A percentile compares a stretch with the other conserved stretches of the same genome.
Evolutionary conservation across 345 rosid genomes (phyloP).

Genomic region (Citrus reticulata): DNA sequence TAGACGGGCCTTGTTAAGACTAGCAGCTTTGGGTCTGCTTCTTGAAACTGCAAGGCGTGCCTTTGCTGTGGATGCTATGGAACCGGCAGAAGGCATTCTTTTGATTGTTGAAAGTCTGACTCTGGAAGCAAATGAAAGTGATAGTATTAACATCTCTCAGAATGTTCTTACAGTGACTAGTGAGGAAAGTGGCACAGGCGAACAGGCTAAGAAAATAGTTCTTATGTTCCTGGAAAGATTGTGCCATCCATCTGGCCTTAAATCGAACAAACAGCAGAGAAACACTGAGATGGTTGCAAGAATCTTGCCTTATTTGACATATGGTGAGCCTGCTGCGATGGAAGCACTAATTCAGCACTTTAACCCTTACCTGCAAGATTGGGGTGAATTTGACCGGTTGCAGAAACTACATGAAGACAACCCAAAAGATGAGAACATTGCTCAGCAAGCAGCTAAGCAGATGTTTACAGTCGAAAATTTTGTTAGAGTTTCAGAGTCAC

Average conservation of each 20-base stretch:
- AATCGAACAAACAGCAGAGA: slow-evolving; percentile 96
- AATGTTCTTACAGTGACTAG: slow-evolving; percentile 75
- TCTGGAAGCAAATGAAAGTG: slow-evolving; percentile 93
- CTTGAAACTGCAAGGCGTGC: slow-evolving; percentile 99
- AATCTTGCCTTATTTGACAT: slow-evolving; percentile 93
- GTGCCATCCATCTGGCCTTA: slow-evolving; percentile 78
- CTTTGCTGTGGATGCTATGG: slow-evolving; percentile 97
- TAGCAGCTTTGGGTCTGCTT: slow-evolving; percentile 90
- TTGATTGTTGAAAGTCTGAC: slow-evolving; percentile 95
- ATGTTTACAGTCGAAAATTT: slow-evolving; percentile 82
- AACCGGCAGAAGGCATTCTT: slow-evolving; percentile 98
- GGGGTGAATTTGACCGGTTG: slow-evolving; percentile 77
- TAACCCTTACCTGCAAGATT: slow-evolving; percentile 77
- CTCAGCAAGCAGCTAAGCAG: slow-evolving; percentile 71
- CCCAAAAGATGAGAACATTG: slow-evolving; percentile 65
- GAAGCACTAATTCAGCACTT: slow-evolving; percentile 94
- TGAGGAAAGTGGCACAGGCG: slow-evolving; percentile 84
- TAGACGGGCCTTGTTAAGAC: slow-evolving; percentile 73
- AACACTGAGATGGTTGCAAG: slow-evolving; percentile 99
- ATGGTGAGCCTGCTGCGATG: slow-evolving; percentile 99
- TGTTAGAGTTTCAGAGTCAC: slow-evolving; percentile 93
- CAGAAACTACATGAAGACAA: slow-evolving; percentile 70
- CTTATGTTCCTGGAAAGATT: slow-evolving; percentile 93
- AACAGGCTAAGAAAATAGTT: slow-evolving; percentile 97
- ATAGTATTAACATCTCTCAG: slow-evolving; percentile 68